Conservation (phyloP, 2,329 filamentous ascomycete species). For the Fusarium incarnatum region DNA sequence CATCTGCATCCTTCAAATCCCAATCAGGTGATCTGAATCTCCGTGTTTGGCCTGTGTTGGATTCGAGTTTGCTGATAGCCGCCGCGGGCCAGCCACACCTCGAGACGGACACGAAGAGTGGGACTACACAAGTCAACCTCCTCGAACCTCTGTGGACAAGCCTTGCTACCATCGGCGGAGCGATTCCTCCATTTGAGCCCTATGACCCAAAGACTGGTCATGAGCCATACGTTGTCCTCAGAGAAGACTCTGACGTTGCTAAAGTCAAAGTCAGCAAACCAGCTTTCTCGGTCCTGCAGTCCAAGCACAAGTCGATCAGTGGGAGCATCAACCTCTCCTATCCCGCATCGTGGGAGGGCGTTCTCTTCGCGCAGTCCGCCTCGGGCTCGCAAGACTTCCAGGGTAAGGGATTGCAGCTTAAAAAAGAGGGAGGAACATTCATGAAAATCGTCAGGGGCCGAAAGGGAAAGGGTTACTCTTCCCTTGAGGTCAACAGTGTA, state of each 20-base stretch:
- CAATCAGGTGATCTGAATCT: constrained; percentile 57
- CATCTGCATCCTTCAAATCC: constrained; percentile 51
- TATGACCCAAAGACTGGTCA: constrained; percentile 37
- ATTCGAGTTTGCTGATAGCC: constrained; percentile 34
- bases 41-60: constrained; percentile 58
- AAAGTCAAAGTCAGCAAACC: constrained; percentile 15
- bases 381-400: constrained; percentile 55
- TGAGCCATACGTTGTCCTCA: constrained; percentile 36
- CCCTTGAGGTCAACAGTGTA: constrained; percentile 48
- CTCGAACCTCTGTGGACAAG: constrained; percentile 59
- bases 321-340: constrained; percentile 58
- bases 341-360: constrained; percentile 63
- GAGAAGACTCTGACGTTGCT: not conserved
- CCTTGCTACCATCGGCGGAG: constrained; percentile 13
- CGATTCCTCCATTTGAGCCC: constrained; percentile 24
- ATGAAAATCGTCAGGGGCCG: constrained; percentile 51
- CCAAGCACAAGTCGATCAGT: constrained; percentile 59
- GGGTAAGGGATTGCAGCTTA: constrained; percentile 59
- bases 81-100: constrained; percentile 47
- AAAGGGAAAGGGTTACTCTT: constrained; percentile 57
- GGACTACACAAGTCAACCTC: constrained; percentile 53
- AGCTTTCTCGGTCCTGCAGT: constrained; percentile 53
- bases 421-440: constrained; percentile 48
- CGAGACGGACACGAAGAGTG: constrained; percentile 59
- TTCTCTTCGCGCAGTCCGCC: constrained; percentile 54